phyloP scores from a whole-genome alignment of 2,329 filamentous ascomycete species.

The Xylariomycetidae sp. region DNA sequence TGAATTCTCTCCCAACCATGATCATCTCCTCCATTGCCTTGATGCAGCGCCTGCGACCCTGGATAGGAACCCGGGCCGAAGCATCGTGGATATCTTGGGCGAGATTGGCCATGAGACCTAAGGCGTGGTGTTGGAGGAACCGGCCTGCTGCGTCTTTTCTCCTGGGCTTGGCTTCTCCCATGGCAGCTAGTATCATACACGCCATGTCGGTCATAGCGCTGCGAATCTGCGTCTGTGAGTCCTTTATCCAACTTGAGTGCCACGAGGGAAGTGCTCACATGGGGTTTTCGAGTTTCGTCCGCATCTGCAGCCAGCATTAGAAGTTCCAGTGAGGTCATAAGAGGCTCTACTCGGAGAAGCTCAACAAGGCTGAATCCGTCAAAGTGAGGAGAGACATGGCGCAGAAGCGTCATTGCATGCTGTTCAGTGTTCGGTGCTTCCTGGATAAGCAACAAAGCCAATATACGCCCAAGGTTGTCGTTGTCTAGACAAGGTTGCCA shows the following conservation, averaged over 20 bases:
- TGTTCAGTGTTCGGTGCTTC: conserved; percentile 52
- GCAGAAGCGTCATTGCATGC: conserved; percentile 62
- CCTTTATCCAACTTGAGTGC: too few species aligned
- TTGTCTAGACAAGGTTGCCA: conserved; percentile 49
- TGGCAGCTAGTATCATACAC: conserved; percentile 32
- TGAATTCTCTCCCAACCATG: conserved; percentile 63
- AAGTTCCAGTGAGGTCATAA: conserved; percentile 71
- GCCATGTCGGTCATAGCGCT: conserved; percentile 43
- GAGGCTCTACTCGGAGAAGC: conserved; percentile 68
- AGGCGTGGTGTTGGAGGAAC: conserved; percentile 77
- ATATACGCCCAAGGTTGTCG: conserved; percentile 49
- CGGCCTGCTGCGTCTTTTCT: conserved; percentile 55
- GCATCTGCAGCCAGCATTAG: conserved; percentile 72
- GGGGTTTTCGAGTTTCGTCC: conserved; percentile 46
- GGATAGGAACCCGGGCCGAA: conserved; percentile 43
- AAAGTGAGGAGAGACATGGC: conserved; percentile 65
- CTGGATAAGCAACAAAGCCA: conserved; percentile 55
- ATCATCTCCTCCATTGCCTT: conserved; percentile 86
- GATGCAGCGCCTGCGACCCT: conserved; percentile 72
- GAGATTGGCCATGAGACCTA: conserved; percentile 81
- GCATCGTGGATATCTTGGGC: conserved; percentile 72
- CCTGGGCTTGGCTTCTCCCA: conserved; percentile 38
- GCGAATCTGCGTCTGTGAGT: too few species aligned
- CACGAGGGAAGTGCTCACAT: conserved; percentile 44
- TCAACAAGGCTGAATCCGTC: conserved; percentile 58